Base-by-base conservation (phyloP, 2,329 filamentous ascomycete species). In the Ophiostoma quercus region DNA sequence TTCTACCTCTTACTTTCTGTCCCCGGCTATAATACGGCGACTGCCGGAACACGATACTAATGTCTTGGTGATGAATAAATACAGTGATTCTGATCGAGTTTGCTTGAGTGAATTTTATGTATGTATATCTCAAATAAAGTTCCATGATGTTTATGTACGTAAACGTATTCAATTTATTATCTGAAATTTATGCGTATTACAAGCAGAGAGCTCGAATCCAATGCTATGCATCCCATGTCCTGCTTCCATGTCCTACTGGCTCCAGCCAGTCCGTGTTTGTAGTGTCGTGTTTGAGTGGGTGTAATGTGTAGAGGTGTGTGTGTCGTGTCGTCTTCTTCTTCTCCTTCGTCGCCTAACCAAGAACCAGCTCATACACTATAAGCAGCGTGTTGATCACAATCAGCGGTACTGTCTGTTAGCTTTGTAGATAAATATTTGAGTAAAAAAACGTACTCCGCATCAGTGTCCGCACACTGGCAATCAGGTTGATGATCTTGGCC, bases 401-500 rank as follows among this genome's bases (percentile, higher is more conserved):
- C 73, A 96, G 80, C 16, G 92, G 93, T 84, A 94, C 92, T 95
- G 75, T 60, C n/a, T 67, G 43, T 67, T 25, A 63, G 39, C 19
- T 34, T 12, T 63, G 34, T 51, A 63, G 19, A 22, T 19, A 22
- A 9, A 54, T 54, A 67, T 11, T 37, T 2, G 47, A 60, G n/a
- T n/a, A 67, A n/a, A 43, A 4, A 12, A 14, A 87, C 89, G 71
- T 85, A 97, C 94, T 93, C 82, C 94, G 87, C 92, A 96, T 96
- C 69, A 98, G 83, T 71, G 92, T 97, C 79, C 94, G 85, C 75
- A 97, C 90, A 76, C 92, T 95, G 47, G 92, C 91, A 74, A 98
- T 95, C 76, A 98, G 81, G 78, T 96, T 93, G 76, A 97, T 90
- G 60, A 94, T 84, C 79, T 95, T 95, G 68, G 90, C 90, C 80